Evolutionary conservation across 75 land plant genomes (phyloP), one percentile per base, ranked within the genome.

Genomic region (Sequoiadendron giganteum): DNA sequence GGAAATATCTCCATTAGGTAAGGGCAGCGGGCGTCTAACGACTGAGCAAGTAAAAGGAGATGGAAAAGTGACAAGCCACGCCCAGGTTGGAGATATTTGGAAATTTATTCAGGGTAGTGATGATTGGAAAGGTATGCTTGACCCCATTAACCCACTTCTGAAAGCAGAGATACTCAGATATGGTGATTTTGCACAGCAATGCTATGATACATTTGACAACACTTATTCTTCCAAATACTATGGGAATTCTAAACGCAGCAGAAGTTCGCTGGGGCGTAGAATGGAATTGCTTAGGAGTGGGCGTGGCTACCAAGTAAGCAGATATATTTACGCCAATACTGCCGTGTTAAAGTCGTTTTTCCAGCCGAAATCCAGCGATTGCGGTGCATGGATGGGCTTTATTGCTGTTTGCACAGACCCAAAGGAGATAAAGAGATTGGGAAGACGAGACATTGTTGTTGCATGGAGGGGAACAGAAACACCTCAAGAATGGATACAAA

Each of bases 201-300:
- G 87, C 25, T 90, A 90, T 68, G 90, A 88, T 70, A 83, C 91
- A 4, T 90, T 88, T 86, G 90, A 89, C 28, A 81, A 48, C 58
- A 76, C 87, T 58, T 8, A 30, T 18, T 25, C 14, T 47, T 87
- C 89, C 19, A 58, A 78, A 15, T 82, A 48, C n/a, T 83, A 79
- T 34, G 89, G 91, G 19, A 65, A 81, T 16, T 89, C 91, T 86
- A 39, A 58, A 5, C 90, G 85, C 56, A 84, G 89, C 40, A 68
- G 10, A 68, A 28, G 72, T 5, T 21, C 72, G 1, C 72, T 68
- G 6, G 25, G 25, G 25, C 15, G 16, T 13, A 52, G 55, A 52
- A 0, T 25, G 30, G 72, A 68, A 68, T 25, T 68, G n/a, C n/a
- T 21, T 8, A 68, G 25, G 32, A 32, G 32, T 13, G 34, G 88